Evolutionary conservation across 768 basidiomycete species (phyloP), one percentile per base, ranked within the genome.

Genomic region (Myochromella boudieri): DNA sequence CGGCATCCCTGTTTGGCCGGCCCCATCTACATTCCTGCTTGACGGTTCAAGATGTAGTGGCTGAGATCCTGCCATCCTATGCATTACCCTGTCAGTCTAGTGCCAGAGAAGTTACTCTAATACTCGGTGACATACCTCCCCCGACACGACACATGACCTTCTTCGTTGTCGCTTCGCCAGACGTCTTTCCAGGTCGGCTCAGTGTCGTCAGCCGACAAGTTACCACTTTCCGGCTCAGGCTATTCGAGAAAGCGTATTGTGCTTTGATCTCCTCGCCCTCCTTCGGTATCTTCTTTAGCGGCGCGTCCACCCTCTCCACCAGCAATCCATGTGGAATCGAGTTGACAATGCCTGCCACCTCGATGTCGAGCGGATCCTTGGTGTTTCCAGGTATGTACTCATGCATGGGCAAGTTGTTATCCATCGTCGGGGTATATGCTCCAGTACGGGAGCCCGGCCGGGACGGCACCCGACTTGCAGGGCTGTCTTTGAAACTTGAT

Each of bases 81-180:
- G 36, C 37, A 14, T 44, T 45, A 34, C 31, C 38, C 40, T 40
- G 50, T 54, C 48, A 57, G 47, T 44, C 26, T 48, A 2, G 25
- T 22, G n/a, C n/a, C 10, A 31, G 0, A 37, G 34, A n/a, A n/a
- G 34, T 15, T 44, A 22, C 15, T 17, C 17, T 7, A 36, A 42
- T 9, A 33, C 41, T 11, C 49, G 48, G 37, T 42, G 5, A 72
- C 82, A 60, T 54, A 84, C 89, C 89, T 65, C 88, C 90, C 37
- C 91, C 91, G 51, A 94, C 86, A 49, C 91, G 83, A 68, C 87
- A 91, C 85, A 95, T 87, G 24, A 94, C 91, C 67, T 91, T 94
- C 80, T 87, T 91, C 51, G 80, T 81, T 48, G 68, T 79, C 55
- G 74, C 72, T 54, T 68, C 76, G 37, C 68, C 70, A 46, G 73